Percentiles rank a stretch among this genome's conserved stretches.
phyloP scores from a whole-genome alignment of 2,329 filamentous ascomycete species.

The Sporothrix variecibatus region DNA sequence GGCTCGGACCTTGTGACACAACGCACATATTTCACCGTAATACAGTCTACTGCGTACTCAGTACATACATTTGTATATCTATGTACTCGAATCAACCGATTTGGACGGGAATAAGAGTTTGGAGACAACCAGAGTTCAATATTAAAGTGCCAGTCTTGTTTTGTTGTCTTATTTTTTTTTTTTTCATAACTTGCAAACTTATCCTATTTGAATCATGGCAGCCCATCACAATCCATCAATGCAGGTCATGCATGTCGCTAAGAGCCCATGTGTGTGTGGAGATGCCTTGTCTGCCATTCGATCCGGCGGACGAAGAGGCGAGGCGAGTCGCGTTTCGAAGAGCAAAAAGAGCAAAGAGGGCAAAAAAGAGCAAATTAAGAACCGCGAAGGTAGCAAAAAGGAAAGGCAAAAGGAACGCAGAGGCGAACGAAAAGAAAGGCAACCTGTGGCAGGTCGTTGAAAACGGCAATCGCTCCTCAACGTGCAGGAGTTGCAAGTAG shows the following conservation, averaged over 20 bases:
- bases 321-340: not conserved
- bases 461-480: not conserved
- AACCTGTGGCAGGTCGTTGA: not conserved
- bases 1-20: slow-evolving; percentile 15
- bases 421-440: not conserved
- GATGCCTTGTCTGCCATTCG: slow-evolving; percentile 9
- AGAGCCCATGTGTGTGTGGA: slow-evolving; percentile 19
- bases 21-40: not conserved
- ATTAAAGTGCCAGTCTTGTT: not conserved
- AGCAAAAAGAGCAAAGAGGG: not conserved
- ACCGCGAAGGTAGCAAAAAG: not conserved
- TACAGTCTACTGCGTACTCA: not conserved
- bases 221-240: slow-evolving; percentile 3
- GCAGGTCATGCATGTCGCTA: slow-evolving; percentile 17
- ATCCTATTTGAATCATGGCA: not conserved
- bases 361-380: not conserved
- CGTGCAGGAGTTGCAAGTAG: not conserved
- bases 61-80: not conserved
- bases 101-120: not conserved
- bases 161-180: not conserved
- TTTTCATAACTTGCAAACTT: not conserved
- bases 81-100: not conserved
- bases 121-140: not conserved
- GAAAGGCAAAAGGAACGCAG: not conserved
- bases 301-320: slow-evolving; percentile 8